These are phyloP conservation scores for Hygrophorus pudorinus DNA, from an alignment of 768 basidiomycete genomes.

Conservation along the genomic window DNA sequence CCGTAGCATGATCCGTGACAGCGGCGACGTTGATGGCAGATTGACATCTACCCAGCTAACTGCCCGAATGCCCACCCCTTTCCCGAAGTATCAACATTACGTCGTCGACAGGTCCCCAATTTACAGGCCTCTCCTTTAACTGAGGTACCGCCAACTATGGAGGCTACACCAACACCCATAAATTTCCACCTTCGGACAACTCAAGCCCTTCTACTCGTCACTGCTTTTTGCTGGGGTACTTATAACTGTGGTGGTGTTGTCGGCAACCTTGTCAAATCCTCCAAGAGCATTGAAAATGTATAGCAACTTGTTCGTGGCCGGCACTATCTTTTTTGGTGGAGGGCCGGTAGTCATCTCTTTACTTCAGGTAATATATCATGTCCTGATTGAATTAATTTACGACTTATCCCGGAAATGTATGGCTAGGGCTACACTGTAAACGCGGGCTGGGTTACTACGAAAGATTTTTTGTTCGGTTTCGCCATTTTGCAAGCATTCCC, in stretches of 20 bases:
- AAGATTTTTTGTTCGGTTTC: conserved; percentile 45
- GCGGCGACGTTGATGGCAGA: no score
- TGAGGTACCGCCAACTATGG: background rate
- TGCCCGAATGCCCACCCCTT: background rate
- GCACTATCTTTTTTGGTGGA: conserved; percentile 41
- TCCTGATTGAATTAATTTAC: background rate
- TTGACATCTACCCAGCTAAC: background rate
- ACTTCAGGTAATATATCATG: background rate
- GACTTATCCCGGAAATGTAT: conserved; percentile 12
- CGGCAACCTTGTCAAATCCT: conserved; percentile 15
- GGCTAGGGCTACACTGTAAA: conserved; percentile 41
- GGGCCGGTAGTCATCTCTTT: conserved; percentile 47
- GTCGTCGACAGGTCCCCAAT: background rate
- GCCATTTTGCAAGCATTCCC: conserved; percentile 40
- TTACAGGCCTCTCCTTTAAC: background rate
- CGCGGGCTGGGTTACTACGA: conserved; percentile 38
- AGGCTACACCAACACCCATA: background rate
- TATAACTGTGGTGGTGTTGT: conserved; percentile 19
- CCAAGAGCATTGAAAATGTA: conserved; percentile 27
- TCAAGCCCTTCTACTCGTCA: background rate
- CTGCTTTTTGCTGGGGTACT: conserved; percentile 11
- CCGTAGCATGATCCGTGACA: no score
- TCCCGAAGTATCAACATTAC: background rate
- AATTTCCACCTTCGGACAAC: background rate
- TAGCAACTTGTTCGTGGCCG: conserved; percentile 35